Evolutionary conservation across 257 asterid species (phyloP).

Genomic region (Schizonepeta tenuifolia): DNA sequence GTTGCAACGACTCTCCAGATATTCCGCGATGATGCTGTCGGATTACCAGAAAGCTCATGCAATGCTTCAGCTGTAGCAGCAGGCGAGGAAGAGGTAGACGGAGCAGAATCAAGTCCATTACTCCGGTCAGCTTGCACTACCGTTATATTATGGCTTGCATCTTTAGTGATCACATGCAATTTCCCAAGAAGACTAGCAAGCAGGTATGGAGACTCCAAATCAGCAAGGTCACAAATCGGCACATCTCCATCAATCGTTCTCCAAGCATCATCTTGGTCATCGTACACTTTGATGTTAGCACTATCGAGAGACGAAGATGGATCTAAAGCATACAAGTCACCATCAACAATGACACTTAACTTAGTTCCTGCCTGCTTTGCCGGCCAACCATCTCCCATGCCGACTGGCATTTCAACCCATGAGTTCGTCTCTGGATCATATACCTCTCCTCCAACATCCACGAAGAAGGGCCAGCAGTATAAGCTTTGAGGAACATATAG

Average conservation of each 20-base stretch:
- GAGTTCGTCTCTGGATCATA: conserved; percentile 83
- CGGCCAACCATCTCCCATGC: conserved; percentile 99
- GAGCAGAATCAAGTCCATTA: conserved; percentile 37
- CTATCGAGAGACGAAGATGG: conserved; percentile 74
- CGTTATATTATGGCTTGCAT: conserved; percentile 55
- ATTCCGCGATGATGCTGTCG: conserved; percentile 51
- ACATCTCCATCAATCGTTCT: conserved; percentile 79
- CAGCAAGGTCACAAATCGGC: conserved; percentile 63
- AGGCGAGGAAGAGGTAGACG: conserved; percentile 11
- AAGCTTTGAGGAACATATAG: conserved; percentile 89
- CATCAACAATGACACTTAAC: conserved; percentile 80
- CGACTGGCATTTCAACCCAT: conserved; percentile 88
- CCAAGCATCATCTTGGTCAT: conserved; percentile 80
- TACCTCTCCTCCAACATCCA: conserved; percentile 96
- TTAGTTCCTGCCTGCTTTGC: conserved; percentile 92
- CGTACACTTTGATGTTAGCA: conserved; percentile 84
- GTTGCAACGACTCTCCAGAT: conserved; percentile 67
- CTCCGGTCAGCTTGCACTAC: conserved; percentile 76
- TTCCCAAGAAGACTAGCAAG: conserved; percentile 84
- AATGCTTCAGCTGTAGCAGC: conserved; percentile 46
- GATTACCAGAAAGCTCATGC: conserved; percentile 45
- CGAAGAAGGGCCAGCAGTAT: conserved; percentile 94
- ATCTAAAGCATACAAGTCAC: conserved; percentile 77
- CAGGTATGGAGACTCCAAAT: conserved; percentile 72
- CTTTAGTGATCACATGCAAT: conserved; percentile 81